Base-by-base conservation (phyloP, 345 rosid genomes). In the Citrus maxima region DNA sequence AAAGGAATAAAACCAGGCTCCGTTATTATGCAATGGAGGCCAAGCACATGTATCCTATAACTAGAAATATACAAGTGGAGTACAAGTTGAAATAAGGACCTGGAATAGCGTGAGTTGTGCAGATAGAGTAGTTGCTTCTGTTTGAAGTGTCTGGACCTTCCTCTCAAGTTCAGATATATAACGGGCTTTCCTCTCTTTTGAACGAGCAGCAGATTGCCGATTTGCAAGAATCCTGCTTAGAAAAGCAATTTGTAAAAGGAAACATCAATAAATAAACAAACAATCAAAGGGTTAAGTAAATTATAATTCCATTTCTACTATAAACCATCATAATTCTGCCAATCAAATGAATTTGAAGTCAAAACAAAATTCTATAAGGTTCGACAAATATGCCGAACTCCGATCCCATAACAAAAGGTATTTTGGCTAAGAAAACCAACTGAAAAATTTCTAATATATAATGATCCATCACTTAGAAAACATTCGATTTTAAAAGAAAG, bases 151-250 rank as follows among this genome's bases (percentile, higher is more conserved):
- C 82, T 92, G 95, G 59, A 95, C 95, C 85, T 93, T 93, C 76
- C 92, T 86, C 91, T 93, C 97, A 2, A 95, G 93, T 78, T 95
- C 97, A 68, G 85, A 73, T 19, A 93, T 92, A 76, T 95, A 93
- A 32, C 91, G 88, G 13, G 94, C 95, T 80, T 95, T 93, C 77
- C 97, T 88, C 87, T 95, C 98, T 80, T 93, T 95, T 10, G 97
- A 93, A 58, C 98, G 93, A 79, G 98, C 92, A 79, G 98, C 97
- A 67, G 97, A 93, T 78, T 91, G 97, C 72, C 98, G 88, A 78
- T 95, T 91, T 72, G 98, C 97, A n/a, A 93, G 84, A 70, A 93
- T 95, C 87, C 97, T 92, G 87, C 73, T 73, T 10, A 77, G 46
- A 63, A 34, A 75, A 2, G 24, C 19, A 61, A 61, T 12, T 18